Evolutionary conservation across 768 basidiomycete species (phyloP), one percentile per base, ranked within the genome.

Genomic region (Auricularia cornea): DNA sequence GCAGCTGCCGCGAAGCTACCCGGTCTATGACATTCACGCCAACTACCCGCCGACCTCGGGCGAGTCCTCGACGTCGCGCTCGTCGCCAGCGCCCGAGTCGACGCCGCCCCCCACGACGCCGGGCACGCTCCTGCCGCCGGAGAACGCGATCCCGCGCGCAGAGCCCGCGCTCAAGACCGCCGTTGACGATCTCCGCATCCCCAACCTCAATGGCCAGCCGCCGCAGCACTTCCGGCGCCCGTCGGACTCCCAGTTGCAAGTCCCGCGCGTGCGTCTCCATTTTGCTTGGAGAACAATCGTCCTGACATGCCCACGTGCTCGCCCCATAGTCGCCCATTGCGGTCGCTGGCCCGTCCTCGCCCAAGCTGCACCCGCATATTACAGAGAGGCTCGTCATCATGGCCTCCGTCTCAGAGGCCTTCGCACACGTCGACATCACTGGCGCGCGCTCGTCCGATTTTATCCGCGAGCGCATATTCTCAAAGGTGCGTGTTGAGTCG

Each of bases 401-500:
- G 32, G 65, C 59, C 38, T 59, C 65, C 18, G 44, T 59, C 23
- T 62, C 59, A 10, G 62, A 66, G 40, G 52, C 54, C 23, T 56
- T 65, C 41, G 56, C 44, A 26, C 41, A 61, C 28, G 89, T 93
- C 48, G 87, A 89, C 62, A 83, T 93, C 66, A 85, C 83, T 35
- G 80, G 81, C 33, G 86, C 88, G 23, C 81, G 78, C 64, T 82
- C 79, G 71, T 83, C 87, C 40, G 82, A 83, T 14, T 84, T 83
- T 70, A 88, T 93, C 66, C 84, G 90, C 67, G 90, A 92, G 72
- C 83, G 86, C 61, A 89, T 93, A 33, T 89, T 90, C 67, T 83
- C 82, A 66, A 90, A 90, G 81, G 92, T 92, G 60, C 40, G 79
- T 74, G 26, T 33, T 51, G 28, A 65, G 57, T 40, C 51, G 28